phyloP scores from a whole-genome alignment of 2,329 filamentous ascomycete genomes.

The Cordyceps cicadae region DNA sequence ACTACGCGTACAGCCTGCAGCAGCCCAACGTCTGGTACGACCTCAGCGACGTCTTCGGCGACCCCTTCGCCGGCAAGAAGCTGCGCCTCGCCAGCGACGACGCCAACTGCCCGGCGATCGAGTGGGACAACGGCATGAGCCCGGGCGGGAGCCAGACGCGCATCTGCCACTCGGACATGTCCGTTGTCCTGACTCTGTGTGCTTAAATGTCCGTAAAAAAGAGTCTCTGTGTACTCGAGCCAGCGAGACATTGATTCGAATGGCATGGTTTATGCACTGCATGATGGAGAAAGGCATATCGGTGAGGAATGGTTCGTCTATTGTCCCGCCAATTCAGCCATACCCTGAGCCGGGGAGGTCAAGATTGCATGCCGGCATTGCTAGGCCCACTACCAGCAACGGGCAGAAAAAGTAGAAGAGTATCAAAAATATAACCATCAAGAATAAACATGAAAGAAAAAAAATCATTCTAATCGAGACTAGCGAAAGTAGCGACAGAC shows the following conservation, averaged over 20 bases:
- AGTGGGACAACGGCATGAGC: slow-evolving; percentile 27
- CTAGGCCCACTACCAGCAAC: not conserved
- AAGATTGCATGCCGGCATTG: not conserved
- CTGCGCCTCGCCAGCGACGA: slow-evolving; percentile 23
- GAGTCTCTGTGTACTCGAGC: no score
- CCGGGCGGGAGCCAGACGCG: slow-evolving; percentile 31
- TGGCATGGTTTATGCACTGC: no score
- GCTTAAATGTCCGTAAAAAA: slow-evolving; percentile 15
- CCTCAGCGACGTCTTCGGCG: slow-evolving; percentile 32
- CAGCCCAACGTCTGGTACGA: slow-evolving; percentile 31
- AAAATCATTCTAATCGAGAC: no score
- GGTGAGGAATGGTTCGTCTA: not conserved
- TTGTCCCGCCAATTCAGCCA: not conserved
- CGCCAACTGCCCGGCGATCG: slow-evolving; percentile 25
- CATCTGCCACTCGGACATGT: slow-evolving; percentile 24
- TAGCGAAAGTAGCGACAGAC: no score
- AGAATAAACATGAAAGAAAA: no score
- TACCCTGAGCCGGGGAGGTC: not conserved
- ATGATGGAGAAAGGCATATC: not conserved
- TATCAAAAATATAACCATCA: no score
- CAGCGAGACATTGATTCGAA: no score
- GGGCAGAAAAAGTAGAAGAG: no score
- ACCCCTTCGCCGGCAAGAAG: slow-evolving; percentile 28
- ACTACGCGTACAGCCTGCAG: slow-evolving; percentile 32
- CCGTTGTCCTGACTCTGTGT: slow-evolving; percentile 30